Evolutionary conservation across 2,329 filamentous ascomycete genomes (phyloP).

Genomic region (Fusarium fracticaudum): DNA sequence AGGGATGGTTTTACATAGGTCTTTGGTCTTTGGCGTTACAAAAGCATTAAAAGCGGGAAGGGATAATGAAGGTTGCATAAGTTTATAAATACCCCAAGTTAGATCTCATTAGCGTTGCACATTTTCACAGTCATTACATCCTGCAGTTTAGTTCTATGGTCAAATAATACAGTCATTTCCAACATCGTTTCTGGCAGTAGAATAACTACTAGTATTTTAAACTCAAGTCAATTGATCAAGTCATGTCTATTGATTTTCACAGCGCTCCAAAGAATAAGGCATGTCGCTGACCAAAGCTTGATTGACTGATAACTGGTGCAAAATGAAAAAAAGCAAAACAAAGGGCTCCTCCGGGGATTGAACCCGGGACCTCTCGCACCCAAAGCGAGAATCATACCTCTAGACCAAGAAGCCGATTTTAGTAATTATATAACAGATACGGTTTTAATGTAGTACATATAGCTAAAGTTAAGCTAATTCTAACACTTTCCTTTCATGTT

Average conservation of each 20-base stretch:
- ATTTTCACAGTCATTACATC: background rate
- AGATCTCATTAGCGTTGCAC: background rate
- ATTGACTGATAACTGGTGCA: accelerated
- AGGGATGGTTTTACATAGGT: accelerated
- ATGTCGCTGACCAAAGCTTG: too few species aligned
- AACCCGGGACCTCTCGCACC: slow-evolving; percentile 58
- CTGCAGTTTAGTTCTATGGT: accelerated
- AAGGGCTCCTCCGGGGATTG: slow-evolving; percentile 52
- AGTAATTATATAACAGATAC: accelerated
- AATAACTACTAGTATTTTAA: accelerated
- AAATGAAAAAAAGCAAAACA: accelerated
- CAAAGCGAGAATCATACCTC: slow-evolving; percentile 36
- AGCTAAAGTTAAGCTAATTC: too few species aligned
- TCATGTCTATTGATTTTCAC: accelerated
- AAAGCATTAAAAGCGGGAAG: background rate
- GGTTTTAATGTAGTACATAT: accelerated
- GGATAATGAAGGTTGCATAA: background rate
- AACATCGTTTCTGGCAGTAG: accelerated
- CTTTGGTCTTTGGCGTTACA: accelerated
- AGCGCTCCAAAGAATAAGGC: accelerated
- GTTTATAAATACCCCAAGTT: background rate
- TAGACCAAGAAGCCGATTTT: slow-evolving; percentile 31
- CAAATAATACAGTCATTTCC: accelerated
- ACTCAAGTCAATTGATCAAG: accelerated
- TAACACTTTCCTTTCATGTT: too few species aligned